A percentile compares a stretch with the other conserved stretches of the same genome.
Evolutionary conservation across 192 early-diverging fungal species (phyloP).

Genomic region (Spizellomyces punctatus): DNA sequence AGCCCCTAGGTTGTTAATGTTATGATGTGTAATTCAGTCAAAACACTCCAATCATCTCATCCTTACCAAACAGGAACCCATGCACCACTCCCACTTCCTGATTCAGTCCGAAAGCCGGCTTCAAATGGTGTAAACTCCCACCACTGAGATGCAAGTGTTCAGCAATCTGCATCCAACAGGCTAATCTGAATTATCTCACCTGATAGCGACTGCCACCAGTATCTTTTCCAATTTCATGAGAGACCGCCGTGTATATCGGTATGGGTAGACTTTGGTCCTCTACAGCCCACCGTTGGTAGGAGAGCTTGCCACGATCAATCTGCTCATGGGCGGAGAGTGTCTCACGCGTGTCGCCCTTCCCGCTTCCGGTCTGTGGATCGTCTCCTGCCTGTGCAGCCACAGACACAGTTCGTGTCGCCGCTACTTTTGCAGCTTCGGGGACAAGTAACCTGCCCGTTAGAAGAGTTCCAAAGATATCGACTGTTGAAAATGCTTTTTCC

Average conservation of each 20-base stretch:
- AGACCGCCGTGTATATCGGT: constrained; percentile 29
- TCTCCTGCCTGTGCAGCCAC: constrained; percentile 5
- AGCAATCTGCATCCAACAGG: not conserved
- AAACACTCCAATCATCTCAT: no score
- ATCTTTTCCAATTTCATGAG: constrained; percentile 1
- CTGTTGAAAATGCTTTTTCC: constrained; percentile 18
- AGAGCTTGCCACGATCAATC: constrained; percentile 12
- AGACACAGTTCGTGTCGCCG: constrained; percentile 22
- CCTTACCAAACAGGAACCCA: constrained; percentile 41
- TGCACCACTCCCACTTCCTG: constrained; percentile 13
- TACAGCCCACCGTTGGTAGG: constrained; percentile 5
- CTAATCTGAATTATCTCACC: not conserved
- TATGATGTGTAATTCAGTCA: not conserved
- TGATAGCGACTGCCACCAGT: no score
- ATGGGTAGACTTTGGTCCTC: constrained; percentile 8
- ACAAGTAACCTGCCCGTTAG: constrained; percentile 37
- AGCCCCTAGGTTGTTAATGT: constrained; percentile 1
- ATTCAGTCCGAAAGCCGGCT: constrained; percentile 24
- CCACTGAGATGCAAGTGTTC: constrained; percentile 34
- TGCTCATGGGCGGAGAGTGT: not conserved
- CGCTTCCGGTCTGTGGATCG: constrained; percentile 6
- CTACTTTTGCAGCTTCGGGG: not conserved
- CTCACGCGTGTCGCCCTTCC: not conserved
- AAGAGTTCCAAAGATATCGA: constrained; percentile 43
- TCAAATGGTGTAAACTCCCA: constrained; percentile 45